Base-by-base conservation (phyloP, 805 yeast species). In the Blastobotrys americana region DNA sequence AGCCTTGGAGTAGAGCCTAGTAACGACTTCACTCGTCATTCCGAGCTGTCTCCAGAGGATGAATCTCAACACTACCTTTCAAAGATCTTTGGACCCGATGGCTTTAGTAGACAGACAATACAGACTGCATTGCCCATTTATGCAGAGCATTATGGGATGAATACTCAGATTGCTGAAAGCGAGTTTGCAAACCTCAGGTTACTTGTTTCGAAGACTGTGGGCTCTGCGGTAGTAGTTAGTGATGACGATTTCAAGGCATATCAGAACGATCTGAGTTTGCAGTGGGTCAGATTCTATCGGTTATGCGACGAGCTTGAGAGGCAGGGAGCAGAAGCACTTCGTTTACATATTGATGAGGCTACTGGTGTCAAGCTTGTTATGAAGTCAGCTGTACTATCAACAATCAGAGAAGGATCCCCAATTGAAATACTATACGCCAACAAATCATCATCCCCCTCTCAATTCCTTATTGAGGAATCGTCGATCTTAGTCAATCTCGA, bases 241-340 rank as follows among this genome's bases (percentile, higher is more conserved):
- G 40, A 53, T 27, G 63, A 62, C 23, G 13, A 25, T 25, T 64
- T 62, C 36, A 59, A 64, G 28, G 61, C 65, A 2, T 67, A 67
- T 49, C 56, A 66, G 19, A 47, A 62, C 4, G 66, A 67, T 34
- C 49, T 71, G n/a, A 61, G 65, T 39, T 71, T 71, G 23, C 80
- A 80, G 53, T 80, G 95, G 84, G 67, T 74, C 27, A 77, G 81
- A 48, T 73, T 89, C 46, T 82, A 79, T 46, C 71, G 84, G 2
- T 67, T 88, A 20, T 81, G 95, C 57, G 76, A 74, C 45, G 96
- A 88, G 55, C 69, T 84, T 43, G 74, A 73, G 47, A 81, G 74
- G 47, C 71, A 72, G 39, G 69, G 78, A 16, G 71, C 73, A 46
- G 93, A 84, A 55, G 71, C 82, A 0, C 67, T 85, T 33, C 66